A percentile compares a stretch with the other conserved stretches of the same genome.
Evolutionary conservation across 2,329 filamentous ascomycete genomes (phyloP).

Genomic region (Colletotrichum melonis): DNA sequence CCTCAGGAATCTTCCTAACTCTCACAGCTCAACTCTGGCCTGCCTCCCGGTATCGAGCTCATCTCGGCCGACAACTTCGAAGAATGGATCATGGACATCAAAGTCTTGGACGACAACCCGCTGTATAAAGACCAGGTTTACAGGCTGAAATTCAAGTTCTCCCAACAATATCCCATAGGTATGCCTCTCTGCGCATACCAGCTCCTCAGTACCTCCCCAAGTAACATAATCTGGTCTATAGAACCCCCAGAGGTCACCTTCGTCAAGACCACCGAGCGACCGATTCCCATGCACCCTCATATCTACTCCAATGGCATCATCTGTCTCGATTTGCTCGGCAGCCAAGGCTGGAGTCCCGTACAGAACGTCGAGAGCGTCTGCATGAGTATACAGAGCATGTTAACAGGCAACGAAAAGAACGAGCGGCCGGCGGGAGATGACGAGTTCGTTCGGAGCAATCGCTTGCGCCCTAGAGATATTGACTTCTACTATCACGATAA

Average conservation of each 20-base stretch:
- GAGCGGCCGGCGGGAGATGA: slow-evolving; percentile 92
- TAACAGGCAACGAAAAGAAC: slow-evolving; percentile 93
- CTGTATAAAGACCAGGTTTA: slow-evolving; percentile 85
- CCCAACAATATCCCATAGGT: slow-evolving; percentile 90
- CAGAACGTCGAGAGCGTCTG: slow-evolving; percentile 97
- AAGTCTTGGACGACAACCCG: slow-evolving; percentile 90
- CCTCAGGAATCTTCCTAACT: slow-evolving; percentile 15
- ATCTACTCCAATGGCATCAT: slow-evolving; percentile 99
- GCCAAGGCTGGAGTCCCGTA: slow-evolving; percentile 93
- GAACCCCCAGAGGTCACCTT: slow-evolving; percentile 97
- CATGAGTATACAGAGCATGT: slow-evolving; percentile 98
- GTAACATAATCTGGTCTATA: slow-evolving; percentile 48
- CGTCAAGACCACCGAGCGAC: slow-evolving; percentile 70
- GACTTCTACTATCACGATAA: slow-evolving; percentile 95
- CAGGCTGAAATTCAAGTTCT: slow-evolving; percentile 89
- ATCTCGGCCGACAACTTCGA: slow-evolving; percentile 85
- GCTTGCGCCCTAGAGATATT: slow-evolving; percentile 85
- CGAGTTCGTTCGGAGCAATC: slow-evolving; percentile 87
- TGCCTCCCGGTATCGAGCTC: slow-evolving; percentile 80
- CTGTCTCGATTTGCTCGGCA: slow-evolving; percentile 90
- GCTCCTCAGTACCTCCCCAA: not conserved
- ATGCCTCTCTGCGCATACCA: slow-evolving; percentile 42
- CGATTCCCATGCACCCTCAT: slow-evolving; percentile 94
- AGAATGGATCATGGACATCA: slow-evolving; percentile 93
- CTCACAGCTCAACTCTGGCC: slow-evolving; percentile 51